Base-by-base conservation (phyloP, 371 early-diverging fungal genomes). In the Mortierella sp. region DNA sequence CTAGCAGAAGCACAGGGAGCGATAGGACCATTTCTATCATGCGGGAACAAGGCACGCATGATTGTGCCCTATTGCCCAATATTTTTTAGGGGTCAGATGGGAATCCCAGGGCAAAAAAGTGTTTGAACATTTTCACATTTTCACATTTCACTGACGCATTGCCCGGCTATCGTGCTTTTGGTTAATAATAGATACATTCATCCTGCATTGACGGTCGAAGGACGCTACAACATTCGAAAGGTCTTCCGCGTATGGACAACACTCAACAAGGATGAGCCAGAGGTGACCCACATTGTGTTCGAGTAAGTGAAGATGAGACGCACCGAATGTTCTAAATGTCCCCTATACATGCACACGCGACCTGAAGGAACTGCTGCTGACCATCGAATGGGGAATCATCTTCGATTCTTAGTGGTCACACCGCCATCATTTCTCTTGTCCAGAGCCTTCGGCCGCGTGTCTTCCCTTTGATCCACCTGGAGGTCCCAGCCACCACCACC, bases 181-280 rank as follows among this genome's bases (percentile, higher is more conserved):
- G 6, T 10, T 24, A 9, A 47, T 23, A 24, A 23, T 70, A 76
- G 78, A 62, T 76, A 76, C 53, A 27, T 76, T 23, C 86, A 86
- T 42, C 87, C 89, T 21, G 72, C 86, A 48, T 79, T 89, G 79
- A 84, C 82, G n/a, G 82, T 84, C 43, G 76, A 85, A 27, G 89
- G 89, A 5, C 80, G 82, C 7, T 61, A 78, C 41, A 86, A 89
- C 51, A 89, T 89, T 46, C 85, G 86, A 54, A 87, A 86, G 64
- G 86, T 89, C 0, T 89, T 85, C 57, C 82, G 86, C 1, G 87
- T 89, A 5, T 89, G 89, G 89, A 83, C 85, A 27, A 81, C 86
- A 2, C 72, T 89, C 62, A 87, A 89, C 72, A 79, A 83, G 58
- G 81, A 73, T 54, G 82, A 85, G 51, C 87, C 89, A 0, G 80